Percentiles rank a stretch among this genome's conserved stretches.
Evolutionary conservation across 257 asterid species (phyloP).

Genomic region (Solanum infundibuliforme): DNA sequence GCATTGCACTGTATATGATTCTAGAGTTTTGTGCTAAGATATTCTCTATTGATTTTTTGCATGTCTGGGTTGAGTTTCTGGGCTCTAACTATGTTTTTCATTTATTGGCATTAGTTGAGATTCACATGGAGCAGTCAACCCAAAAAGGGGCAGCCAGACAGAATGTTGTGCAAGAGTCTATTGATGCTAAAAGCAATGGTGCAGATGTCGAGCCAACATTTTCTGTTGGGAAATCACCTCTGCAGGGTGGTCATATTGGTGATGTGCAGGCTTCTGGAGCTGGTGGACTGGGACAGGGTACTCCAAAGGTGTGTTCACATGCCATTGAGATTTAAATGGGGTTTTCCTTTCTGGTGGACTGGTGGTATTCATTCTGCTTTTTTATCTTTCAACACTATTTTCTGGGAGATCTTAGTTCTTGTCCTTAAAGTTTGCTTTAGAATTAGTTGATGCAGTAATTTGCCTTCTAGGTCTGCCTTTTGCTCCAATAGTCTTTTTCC

Average conservation of each 20-base stretch:
- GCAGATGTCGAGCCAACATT: conserved; percentile 46
- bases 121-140: conserved; percentile 25
- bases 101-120: conserved; percentile 13
- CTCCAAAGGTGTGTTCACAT: conserved; percentile 54
- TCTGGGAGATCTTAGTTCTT: neutral
- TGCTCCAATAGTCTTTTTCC: conserved; percentile 3
- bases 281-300: conserved; percentile 85
- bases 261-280: conserved; percentile 37
- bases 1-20: neutral
- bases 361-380: neutral
- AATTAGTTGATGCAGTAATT: neutral
- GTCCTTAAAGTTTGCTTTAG: neutral
- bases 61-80: neutral
- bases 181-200: conserved; percentile 31
- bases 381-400: neutral
- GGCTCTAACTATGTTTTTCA: neutral
- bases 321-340: too few relatives aligned
- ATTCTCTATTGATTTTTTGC: conserved; percentile 2
- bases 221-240: conserved; percentile 76
- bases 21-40: neutral
- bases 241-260: conserved; percentile 35
- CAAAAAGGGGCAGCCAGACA: conserved; percentile 11
- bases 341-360: neutral
- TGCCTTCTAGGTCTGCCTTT: neutral
- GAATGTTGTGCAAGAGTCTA: conserved; percentile 16